A percentile compares a stretch with the other conserved stretches of the same genome.
Conservation (phyloP, 2,329 filamentous ascomycete species). For the Arthrobotrys sinensis region DNA sequence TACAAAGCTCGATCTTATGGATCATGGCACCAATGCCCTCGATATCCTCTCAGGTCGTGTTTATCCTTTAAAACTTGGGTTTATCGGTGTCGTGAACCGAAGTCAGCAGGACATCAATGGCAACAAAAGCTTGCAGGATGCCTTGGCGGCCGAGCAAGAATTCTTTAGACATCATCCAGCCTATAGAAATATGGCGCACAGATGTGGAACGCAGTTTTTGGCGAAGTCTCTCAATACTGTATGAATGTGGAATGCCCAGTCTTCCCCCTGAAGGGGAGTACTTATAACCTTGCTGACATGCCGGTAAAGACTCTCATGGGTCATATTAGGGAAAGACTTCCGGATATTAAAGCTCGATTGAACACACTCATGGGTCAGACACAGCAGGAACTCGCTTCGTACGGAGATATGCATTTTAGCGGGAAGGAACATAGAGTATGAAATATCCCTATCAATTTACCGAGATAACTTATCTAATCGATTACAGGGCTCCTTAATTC, state of each 20-base stretch:
- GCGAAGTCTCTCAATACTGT: slow-evolving; percentile 90
- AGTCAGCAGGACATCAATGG: slow-evolving; percentile 98
- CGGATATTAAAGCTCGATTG: slow-evolving; percentile 96
- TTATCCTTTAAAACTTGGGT: slow-evolving; percentile 95
- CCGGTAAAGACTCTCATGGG: slow-evolving; percentile 81
- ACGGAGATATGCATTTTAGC: slow-evolving; percentile 97
- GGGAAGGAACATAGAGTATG: slow-evolving; percentile 87
- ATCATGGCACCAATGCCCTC: slow-evolving; percentile 96
- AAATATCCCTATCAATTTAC: not conserved
- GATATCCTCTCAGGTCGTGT: slow-evolving; percentile 98
- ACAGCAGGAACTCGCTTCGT: slow-evolving; percentile 96
- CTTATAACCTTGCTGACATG: slow-evolving; percentile 52
- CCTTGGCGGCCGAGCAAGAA: slow-evolving; percentile 87
- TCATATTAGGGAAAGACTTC: slow-evolving; percentile 94
- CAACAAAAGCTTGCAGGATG: slow-evolving; percentile 94
- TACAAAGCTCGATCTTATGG: slow-evolving; percentile 98
- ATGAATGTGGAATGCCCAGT: slow-evolving; percentile 57
- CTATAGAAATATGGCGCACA: slow-evolving; percentile 93
- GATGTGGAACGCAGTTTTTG: slow-evolving; percentile 93
- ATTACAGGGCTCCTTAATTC: slow-evolving; percentile 81
- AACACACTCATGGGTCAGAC: slow-evolving; percentile 99
- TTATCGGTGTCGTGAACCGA: slow-evolving; percentile 97
- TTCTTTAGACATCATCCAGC: slow-evolving; percentile 98
- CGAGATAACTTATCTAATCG: slow-evolving; percentile 44
- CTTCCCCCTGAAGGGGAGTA: slow-evolving; percentile 18